Evolutionary conservation across 2,329 filamentous ascomycete genomes (phyloP), one percentile per base, ranked within the genome.

Genomic region (Akanthomyces uredinophilus): DNA sequence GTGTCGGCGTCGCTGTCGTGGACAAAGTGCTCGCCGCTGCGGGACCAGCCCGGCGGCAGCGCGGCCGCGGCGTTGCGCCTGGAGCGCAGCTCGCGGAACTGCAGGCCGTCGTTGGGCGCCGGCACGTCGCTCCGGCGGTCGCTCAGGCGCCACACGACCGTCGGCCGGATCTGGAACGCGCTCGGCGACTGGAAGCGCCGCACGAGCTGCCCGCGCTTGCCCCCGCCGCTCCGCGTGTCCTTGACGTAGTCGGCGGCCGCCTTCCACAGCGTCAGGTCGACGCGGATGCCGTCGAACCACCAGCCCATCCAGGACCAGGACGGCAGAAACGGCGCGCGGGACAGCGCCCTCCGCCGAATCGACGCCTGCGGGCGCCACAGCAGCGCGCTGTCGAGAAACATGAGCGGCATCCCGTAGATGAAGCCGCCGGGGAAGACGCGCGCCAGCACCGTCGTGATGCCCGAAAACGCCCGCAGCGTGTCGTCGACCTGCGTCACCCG

Each of bases 271-370:
- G 68, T 70, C 61, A 79, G 64, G 59, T 79, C 78, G 16, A 76
- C 74, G 6, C 77, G 72, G 16, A 79, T 70, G 32, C 73, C 75
- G 61, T 79, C 78, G 61, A 77, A 78, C 73, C 76, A 78, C 78
- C 78, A 80, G 24, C 78, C 77, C 73, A 80, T 76, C 78, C 78
- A 80, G 35, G 77, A 78, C 78, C 78, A 80, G 4, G 75, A 78
- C 0, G 78, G 78, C 6, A 79, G 68, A 58, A 76, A 77, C 2
- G 75, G 72, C 13, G 74, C 70, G 0, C 72, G 70, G 4, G 73
- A 68, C 7, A 75, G 66, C 7, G 73, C 72, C 24, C 77, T 68
- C 20, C 78, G 70, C 29, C 77, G 71, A 32, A 79, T 75, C 3
- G 75, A 77, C 18, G 77, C 76, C 51, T 76, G 72, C 16, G 78